Conservation (phyloP, 192 early-diverging fungal genomes). For the Linderina pennispora region DNA sequence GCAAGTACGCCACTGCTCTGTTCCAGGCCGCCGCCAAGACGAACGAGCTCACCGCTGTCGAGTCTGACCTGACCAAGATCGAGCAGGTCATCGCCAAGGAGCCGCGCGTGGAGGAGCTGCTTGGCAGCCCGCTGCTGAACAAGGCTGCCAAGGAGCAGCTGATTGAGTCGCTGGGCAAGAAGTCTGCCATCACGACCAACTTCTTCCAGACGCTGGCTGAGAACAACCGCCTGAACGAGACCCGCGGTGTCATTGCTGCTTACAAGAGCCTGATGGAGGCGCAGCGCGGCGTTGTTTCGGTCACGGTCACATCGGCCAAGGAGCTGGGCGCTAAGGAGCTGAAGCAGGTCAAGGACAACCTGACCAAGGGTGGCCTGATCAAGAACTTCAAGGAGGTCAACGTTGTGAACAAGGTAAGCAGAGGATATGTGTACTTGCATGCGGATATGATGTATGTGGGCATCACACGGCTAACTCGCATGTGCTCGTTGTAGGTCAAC, state of each 20-base stretch:
- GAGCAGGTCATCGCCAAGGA: slow-evolving; percentile 66
- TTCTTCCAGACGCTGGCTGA: slow-evolving; percentile 89
- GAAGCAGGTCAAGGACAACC: slow-evolving; percentile 64
- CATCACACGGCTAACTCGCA: too few species aligned
- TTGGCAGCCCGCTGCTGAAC: slow-evolving; percentile 86
- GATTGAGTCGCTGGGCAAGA: slow-evolving; percentile 60
- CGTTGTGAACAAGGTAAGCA: slow-evolving; percentile 61
- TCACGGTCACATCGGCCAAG: slow-evolving; percentile 85
- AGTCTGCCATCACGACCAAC: slow-evolving; percentile 80
- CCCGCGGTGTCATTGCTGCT: slow-evolving; percentile 71
- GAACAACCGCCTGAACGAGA: slow-evolving; percentile 88
- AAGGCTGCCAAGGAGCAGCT: slow-evolving; percentile 66
- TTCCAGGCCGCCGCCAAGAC: slow-evolving; percentile 87
- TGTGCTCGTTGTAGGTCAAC: slow-evolving; percentile 74
- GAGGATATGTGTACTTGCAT: too few species aligned
- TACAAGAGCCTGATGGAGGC: slow-evolving; percentile 85
- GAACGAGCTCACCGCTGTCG: slow-evolving; percentile 72
- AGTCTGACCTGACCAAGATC: slow-evolving; percentile 74
- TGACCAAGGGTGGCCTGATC: slow-evolving; percentile 77
- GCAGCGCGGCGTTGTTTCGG: slow-evolving; percentile 78
- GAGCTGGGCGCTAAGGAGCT: slow-evolving; percentile 64
- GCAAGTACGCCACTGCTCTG: slow-evolving; percentile 95
- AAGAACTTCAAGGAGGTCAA: slow-evolving; percentile 76
- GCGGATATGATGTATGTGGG: not conserved
- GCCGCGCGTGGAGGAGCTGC: slow-evolving; percentile 57